A percentile compares a stretch with the other conserved stretches of the same genome.
Conservation (phyloP, 2,329 filamentous ascomycete genomes). For the Colletotrichum destructivum region DNA sequence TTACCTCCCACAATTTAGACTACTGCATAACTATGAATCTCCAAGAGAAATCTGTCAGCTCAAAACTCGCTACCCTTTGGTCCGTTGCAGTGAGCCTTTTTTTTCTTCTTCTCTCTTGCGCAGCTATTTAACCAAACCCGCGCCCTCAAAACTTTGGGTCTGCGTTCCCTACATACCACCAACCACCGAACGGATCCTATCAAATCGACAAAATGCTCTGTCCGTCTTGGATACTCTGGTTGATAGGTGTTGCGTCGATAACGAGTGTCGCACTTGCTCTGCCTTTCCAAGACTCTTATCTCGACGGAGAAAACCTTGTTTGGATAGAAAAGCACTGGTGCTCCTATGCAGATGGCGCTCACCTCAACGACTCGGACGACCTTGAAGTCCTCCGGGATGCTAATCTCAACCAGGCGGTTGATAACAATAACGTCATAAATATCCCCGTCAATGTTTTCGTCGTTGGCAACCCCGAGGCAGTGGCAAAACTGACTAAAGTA, state of each 20-base stretch:
- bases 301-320: too few relatives aligned
- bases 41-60: not conserved
- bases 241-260: not conserved
- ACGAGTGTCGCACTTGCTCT: not conserved
- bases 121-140: not conserved
- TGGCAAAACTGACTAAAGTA: not conserved
- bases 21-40: not conserved
- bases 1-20: conserved; percentile 7
- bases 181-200: not conserved
- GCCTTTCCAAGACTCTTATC: not conserved
- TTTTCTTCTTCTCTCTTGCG: not conserved
- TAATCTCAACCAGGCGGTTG: not conserved
- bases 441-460: conserved; percentile 17
- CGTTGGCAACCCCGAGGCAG: not conserved
- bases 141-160: not conserved
- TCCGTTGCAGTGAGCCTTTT: too few relatives aligned
- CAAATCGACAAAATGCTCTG: not conserved
- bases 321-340: not conserved
- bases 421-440: not conserved
- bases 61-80: not conserved
- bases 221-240: not conserved
- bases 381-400: not conserved
- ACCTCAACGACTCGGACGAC: not conserved
- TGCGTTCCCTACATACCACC: not conserved
- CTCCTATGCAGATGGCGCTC: not conserved